Percentiles rank a stretch among this genome's conserved stretches.
These are phyloP conservation scores for Pulveroboletus sp. DNA, from an alignment of 768 basidiomycete species.

Conservation along the genomic window DNA sequence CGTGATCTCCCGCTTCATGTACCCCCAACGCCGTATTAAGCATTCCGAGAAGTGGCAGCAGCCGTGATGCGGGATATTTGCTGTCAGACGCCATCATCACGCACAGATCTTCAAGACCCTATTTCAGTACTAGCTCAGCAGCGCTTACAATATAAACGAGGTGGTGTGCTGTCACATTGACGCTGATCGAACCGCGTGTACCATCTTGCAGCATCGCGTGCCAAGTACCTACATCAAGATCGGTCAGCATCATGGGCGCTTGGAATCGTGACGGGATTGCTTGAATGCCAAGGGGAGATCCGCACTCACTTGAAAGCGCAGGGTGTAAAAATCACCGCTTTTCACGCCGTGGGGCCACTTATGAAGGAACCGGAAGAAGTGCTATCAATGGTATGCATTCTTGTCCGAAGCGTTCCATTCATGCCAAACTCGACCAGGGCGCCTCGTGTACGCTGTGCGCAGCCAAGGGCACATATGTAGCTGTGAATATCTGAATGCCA, in stretches of 20 bases:
- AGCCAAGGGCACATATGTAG: too few species aligned
- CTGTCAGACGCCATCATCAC: conserved; percentile 3
- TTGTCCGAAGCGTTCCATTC: conserved; percentile 14
- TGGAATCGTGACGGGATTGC: not conserved
- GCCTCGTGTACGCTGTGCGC: conserved; percentile 5
- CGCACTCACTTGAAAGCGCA: not conserved
- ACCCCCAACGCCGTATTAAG: not conserved
- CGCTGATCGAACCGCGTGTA: conserved; percentile 2
- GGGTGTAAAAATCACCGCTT: conserved; percentile 5
- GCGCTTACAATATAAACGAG: not conserved
- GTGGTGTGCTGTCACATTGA: not conserved
- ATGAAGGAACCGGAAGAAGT: not conserved
- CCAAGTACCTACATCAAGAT: not conserved
- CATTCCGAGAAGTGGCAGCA: not conserved
- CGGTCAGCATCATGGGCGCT: not conserved
- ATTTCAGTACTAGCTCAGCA: not conserved
- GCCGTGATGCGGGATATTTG: not conserved
- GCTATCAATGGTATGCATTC: not conserved
- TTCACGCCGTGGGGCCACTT: not conserved
- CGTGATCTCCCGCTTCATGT: conserved; percentile 4
- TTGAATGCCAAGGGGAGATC: not conserved
- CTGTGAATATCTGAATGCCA: too few species aligned
- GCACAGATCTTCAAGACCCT: not conserved
- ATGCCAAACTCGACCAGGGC: not conserved
- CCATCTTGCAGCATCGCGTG: not conserved